A percentile compares a stretch with the other conserved stretches of the same genome.
phyloP scores from a whole-genome alignment of 2,329 filamentous ascomycete species.

The Sporothrix humicola region DNA sequence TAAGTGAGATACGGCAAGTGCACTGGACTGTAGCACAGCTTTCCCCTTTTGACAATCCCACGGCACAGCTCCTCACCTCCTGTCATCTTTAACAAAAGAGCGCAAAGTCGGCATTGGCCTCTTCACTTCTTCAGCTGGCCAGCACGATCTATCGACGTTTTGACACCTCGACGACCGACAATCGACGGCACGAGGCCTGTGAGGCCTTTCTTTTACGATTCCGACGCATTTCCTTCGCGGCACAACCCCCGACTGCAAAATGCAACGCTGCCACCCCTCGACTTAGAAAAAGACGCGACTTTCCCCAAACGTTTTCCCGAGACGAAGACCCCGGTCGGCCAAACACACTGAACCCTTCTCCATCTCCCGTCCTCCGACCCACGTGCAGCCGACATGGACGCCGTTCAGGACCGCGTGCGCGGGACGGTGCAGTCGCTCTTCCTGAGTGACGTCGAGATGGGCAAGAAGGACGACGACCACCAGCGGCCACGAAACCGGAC shows the following conservation, averaged over 20 bases:
- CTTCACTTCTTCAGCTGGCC: background rate
- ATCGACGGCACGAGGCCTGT: background rate
- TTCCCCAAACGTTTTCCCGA: background rate
- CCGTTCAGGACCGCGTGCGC: constrained; percentile 33
- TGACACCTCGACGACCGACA: too few relatives aligned
- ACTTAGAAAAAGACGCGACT: constrained; percentile 17
- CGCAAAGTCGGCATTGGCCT: background rate
- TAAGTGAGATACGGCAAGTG: too few relatives aligned
- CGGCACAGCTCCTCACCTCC: background rate
- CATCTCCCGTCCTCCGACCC: background rate
- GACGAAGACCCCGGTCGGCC: background rate
- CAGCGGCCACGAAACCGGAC: background rate
- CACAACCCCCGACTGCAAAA: background rate
- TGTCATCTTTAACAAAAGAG: background rate
- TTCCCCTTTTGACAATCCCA: constrained; percentile 12
- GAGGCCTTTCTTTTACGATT: background rate
- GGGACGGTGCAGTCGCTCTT: constrained; percentile 54
- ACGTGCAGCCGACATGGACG: background rate
- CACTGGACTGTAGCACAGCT: background rate
- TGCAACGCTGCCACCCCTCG: constrained; percentile 12
- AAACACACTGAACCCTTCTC: background rate
- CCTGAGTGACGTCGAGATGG: constrained; percentile 60
- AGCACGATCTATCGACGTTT: background rate
- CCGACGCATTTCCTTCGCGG: background rate
- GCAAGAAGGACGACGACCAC: constrained; percentile 66